A percentile compares a stretch with the other conserved stretches of the same genome.
Evolutionary conservation across 169 alveolate genomes (phyloP).

Genomic region (Plasmodium vivax): DNA sequence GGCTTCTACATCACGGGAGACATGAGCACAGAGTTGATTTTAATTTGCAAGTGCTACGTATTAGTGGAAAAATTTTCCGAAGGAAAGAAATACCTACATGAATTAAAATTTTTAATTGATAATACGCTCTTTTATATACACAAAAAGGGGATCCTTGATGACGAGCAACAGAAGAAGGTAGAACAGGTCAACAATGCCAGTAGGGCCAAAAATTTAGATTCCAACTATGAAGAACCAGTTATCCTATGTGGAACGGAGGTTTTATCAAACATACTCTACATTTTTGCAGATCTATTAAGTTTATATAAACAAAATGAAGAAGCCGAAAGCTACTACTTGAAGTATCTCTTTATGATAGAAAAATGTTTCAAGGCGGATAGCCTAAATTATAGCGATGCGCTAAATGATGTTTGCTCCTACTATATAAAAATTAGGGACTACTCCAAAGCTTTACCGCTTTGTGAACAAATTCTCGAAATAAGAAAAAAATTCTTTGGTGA

Average conservation of each 20-base stretch:
- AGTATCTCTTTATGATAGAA: constrained; percentile 48
- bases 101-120: constrained; percentile 86
- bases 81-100: constrained; percentile 84
- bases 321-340: constrained; percentile 75
- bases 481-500: constrained; percentile 83
- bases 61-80: constrained; percentile 81
- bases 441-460: constrained; percentile 80
- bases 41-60: constrained; percentile 88
- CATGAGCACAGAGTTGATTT: constrained; percentile 88
- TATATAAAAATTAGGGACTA: constrained; percentile 80
- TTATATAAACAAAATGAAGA: constrained; percentile 77
- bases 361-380: constrained; percentile 49
- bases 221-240: constrained; percentile 75
- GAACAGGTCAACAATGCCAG: background rate
- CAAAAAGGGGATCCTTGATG: constrained; percentile 63
- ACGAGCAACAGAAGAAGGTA: constrained; percentile 15
- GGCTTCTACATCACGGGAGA: constrained; percentile 82
- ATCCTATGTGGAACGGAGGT: constrained; percentile 78
- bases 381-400: constrained; percentile 78
- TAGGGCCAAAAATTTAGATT: constrained; percentile 15
- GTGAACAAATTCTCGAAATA: constrained; percentile 79
- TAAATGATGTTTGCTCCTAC: constrained; percentile 81
- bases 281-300: constrained; percentile 77
- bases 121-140: constrained; percentile 82
- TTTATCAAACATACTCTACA: constrained; percentile 76